Base-by-base conservation (phyloP, 2,329 filamentous ascomycete genomes). In the Talaromyces rugulosus region DNA sequence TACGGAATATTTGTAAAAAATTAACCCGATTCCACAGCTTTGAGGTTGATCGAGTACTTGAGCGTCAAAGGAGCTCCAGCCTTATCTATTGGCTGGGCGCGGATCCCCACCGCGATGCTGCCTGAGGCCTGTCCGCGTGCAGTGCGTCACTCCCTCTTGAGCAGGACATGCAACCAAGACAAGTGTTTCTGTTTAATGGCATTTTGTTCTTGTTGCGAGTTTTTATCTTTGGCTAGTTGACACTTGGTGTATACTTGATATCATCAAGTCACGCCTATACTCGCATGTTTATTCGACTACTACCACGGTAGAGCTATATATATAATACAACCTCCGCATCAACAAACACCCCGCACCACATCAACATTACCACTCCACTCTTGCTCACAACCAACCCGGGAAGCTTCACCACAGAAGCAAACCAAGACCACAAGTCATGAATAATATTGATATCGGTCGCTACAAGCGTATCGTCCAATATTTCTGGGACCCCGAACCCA, bases 401-500 rank as follows among this genome's bases (percentile, higher is more conserved):
- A 23, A 12, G 50, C 50, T 53, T 31, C 50, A 53, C 50, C 27
- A 8, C 31, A 56, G n/a, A 58, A 31, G 18, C 56, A 14, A 23
- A 23, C 23, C 23, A 23, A 23, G 23, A 60, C 54, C 34, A 36
- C 58, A 53, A 23, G 54, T 31, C 68, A 87, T 89, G 86, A 83
- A 83, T 70, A 87, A 84, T 62, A 85, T 90, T 61, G 91, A 96
- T 71, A 80, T 96, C 63, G 86, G 90, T 68, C 89, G 90, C 68
- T 87, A 88, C 72, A 90, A 91, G 76, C 89, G 90, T 66, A 87
- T 97, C 69, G 88, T 97, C 63, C 90, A 94, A 77, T 92, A 91
- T 79, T 89, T 98, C 71, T 96, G 92, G 89, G 93, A 97, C 69
- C 92, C 92, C 0, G 88, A 93, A 66, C 93, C 92, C 5, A 86